Evolutionary conservation across 768 basidiomycete genomes (phyloP).

Genomic region (Lentinula lateritia): DNA sequence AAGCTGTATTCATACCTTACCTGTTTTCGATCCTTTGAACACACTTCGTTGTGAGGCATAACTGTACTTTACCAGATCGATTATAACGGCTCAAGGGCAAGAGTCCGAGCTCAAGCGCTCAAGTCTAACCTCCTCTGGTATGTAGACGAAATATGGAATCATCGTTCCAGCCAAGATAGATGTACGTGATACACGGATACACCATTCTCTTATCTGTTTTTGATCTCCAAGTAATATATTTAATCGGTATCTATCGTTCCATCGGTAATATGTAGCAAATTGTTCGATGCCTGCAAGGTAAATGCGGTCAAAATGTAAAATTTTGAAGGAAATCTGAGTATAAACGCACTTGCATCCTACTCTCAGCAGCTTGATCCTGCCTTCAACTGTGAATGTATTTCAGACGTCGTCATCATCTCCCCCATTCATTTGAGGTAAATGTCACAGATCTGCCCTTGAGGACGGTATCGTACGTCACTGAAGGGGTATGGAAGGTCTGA

Average conservation of each 20-base stretch:
- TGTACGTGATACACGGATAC: neutral
- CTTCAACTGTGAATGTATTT: constrained; percentile 30
- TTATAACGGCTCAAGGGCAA: no score
- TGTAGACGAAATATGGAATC: no score
- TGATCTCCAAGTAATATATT: neutral
- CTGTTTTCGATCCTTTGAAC: no score
- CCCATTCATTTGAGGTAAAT: constrained; percentile 37
- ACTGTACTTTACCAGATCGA: no score
- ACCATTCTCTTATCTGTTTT: neutral
- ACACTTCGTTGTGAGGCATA: no score
- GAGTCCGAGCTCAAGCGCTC: no score
- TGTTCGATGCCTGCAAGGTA: constrained; percentile 31
- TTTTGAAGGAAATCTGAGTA: neutral
- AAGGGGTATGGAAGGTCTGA: constrained; percentile 36
- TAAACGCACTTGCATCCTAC: constrained; percentile 51
- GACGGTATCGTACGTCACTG: constrained; percentile 50
- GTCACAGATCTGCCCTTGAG: constrained; percentile 52
- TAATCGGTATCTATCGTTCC: constrained; percentile 20
- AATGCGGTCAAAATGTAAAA: neutral
- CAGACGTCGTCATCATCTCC: constrained; percentile 41
- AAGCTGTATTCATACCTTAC: no score
- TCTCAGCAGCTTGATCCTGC: constrained; percentile 40
- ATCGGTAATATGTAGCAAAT: constrained; percentile 37
- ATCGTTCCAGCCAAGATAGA: no score
- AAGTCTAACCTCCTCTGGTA: no score